phyloP scores from a whole-genome alignment of 2,329 filamentous ascomycete species.

The Gnomoniopsis smithogilvyi region DNA sequence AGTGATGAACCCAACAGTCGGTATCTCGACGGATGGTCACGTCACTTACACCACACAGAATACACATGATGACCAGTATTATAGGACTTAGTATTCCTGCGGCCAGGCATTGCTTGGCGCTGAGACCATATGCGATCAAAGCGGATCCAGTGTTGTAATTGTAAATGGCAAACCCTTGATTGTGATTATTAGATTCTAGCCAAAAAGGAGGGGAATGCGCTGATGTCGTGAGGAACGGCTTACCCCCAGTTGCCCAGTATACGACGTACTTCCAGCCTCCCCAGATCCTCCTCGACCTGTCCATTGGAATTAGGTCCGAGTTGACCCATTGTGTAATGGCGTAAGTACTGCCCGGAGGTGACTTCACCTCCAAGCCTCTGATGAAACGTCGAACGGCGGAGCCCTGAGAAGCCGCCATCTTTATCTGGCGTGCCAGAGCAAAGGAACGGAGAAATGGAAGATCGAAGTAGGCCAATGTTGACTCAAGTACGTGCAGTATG shows the following conservation, averaged over 20 bases:
- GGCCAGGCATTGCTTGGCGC: conserved; percentile 9
- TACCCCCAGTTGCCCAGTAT: conserved; percentile 11
- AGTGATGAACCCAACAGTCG: neutral
- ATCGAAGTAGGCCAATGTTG: neutral
- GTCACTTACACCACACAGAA: conserved; percentile 8
- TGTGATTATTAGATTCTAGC: neutral
- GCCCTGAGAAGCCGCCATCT: conserved; percentile 1
- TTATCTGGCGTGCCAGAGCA: neutral
- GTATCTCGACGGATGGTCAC: neutral
- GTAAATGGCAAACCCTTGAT: conserved; percentile 10
- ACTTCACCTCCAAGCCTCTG: conserved; percentile 2
- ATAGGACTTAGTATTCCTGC: conserved; percentile 10
- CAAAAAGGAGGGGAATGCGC: neutral
- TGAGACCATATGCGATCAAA: conserved; percentile 8
- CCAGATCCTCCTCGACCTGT: conserved; percentile 7
- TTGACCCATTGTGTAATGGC: conserved; percentile 9
- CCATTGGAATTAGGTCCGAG: conserved; percentile 10
- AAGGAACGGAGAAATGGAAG: neutral
- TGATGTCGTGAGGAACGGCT: neutral
- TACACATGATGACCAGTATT: conserved; percentile 5
- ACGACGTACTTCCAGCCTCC: conserved; percentile 11
- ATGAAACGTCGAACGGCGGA: conserved; percentile 4
- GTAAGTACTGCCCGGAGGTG: conserved; percentile 1
- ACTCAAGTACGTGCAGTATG: neutral
- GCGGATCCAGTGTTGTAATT: conserved; percentile 13